Base-by-base conservation (phyloP, 495 filamentous ascomycete species). In the Penicillium salamii region DNA sequence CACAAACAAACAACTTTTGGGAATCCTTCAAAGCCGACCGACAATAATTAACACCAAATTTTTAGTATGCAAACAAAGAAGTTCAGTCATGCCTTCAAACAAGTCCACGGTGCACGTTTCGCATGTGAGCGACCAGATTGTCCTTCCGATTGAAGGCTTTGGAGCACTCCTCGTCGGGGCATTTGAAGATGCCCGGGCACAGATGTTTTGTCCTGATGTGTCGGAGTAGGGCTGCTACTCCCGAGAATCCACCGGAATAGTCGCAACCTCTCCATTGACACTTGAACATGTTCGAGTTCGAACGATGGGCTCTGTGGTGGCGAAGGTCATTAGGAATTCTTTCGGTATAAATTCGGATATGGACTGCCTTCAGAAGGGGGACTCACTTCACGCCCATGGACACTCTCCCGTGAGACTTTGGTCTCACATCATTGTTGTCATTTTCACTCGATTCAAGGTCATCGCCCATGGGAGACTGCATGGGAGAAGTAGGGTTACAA, bases 121-220 rank as follows among this genome's bases (percentile, higher is more conserved):
- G 51, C n/a, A 54, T 24, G 35, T 58, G 58, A 2, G 46, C 41
- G 9, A 47, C 17, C 9, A 61, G 13, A 11, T 61, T 58, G 18
- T 58, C 50, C 15, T 53, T 58, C 7, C 58, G 47, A n/a, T 53
- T 53, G 19, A 61, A 61, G 7, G 43, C 7, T 35, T 8, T 49
- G 3, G 13, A 13, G 19, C 54, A 61, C 1, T 47, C 8, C 7
- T 11, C 7, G 15, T 38, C 18, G 14, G 42, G 44, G 18, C 56
- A 62, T 28, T 50, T 24, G 9, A 39, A 56, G 9, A 48, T 28
- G 2, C 41, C 39, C 0, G 55, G 56, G 3, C 52, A 37, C 7
- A 62, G 43, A 33, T 63, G 59, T 2, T 42, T 54, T 11, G 48
- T 37, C 4, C 51, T 50, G 14, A 59, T 36, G 31, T 63, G 59